These are phyloP conservation scores for Xylaria nigripes DNA, from an alignment of 495 filamentous ascomycete species.

Conservation along the genomic window DNA sequence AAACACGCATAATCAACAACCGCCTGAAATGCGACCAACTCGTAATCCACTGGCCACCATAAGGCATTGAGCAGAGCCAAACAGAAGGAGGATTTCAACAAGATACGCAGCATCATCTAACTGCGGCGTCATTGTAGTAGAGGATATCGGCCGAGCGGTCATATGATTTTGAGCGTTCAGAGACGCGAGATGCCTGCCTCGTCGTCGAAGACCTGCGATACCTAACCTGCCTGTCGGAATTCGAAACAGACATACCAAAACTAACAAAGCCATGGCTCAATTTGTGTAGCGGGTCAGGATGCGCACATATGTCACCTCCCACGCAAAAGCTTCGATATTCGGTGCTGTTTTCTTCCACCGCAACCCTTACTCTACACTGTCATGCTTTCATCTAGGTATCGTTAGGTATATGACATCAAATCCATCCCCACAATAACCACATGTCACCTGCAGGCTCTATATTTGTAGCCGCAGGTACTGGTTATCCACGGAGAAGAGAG, in stretches of 20 bases:
- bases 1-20: no score
- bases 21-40: no score
- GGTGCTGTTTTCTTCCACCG: no score
- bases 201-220: background rate
- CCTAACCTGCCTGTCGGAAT: background rate
- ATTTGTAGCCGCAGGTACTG: background rate
- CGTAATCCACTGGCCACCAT: no score
- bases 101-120: background rate
- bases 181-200: background rate
- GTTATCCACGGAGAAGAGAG: background rate
- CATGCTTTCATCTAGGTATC: slow-evolving; percentile 4
- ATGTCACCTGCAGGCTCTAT: background rate
- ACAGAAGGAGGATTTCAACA: no score
- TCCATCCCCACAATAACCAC: background rate
- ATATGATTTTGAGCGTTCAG: background rate
- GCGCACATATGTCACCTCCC: no score
- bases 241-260: background rate
- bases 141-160: background rate
- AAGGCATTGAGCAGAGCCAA: no score
- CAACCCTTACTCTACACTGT: background rate
- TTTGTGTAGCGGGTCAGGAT: no score
- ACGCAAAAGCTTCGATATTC: no score
- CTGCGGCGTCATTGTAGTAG: background rate
- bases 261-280: no score
- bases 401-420: background rate